Percentiles rank a stretch among this genome's conserved stretches.
These are phyloP conservation scores for Pochonia chlamydosporia DNA, from an alignment of 2,329 filamentous ascomycete genomes.

Conservation along the genomic window DNA sequence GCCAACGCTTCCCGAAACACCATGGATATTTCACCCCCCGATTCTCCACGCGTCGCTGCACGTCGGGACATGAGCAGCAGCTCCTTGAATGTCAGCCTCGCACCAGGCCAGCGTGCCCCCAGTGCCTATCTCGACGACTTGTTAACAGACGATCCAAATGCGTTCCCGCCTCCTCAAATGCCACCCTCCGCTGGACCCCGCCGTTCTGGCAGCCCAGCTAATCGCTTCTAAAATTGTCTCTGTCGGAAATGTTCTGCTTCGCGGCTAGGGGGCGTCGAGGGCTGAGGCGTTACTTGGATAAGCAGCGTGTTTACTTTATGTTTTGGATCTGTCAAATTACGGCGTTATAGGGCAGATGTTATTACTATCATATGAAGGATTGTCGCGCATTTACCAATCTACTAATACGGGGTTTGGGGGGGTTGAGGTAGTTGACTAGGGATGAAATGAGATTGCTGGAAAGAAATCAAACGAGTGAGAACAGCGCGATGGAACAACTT, in stretches of 20 bases:
- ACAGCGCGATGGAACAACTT: background rate
- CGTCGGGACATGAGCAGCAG: slow-evolving; percentile 54
- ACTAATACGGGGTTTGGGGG: background rate
- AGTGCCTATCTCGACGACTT: slow-evolving; percentile 89
- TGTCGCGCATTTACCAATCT: background rate
- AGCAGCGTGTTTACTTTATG: background rate
- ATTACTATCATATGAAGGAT: background rate
- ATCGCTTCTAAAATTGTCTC: slow-evolving; percentile 18
- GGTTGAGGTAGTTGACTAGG: background rate
- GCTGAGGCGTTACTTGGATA: background rate
- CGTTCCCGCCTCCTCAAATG: slow-evolving; percentile 40
- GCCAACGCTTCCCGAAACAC: slow-evolving; percentile 34
- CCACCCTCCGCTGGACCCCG: slow-evolving; percentile 16
- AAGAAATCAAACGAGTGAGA: background rate
- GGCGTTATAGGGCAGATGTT: background rate
- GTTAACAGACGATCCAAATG: slow-evolving; percentile 65
- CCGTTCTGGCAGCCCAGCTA: slow-evolving; percentile 16
- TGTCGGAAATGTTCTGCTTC: background rate
- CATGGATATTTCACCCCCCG: slow-evolving; percentile 51
- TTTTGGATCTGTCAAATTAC: background rate
- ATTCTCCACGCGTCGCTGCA: slow-evolving; percentile 52
- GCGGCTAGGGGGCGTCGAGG: background rate
- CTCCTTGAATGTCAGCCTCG: slow-evolving; percentile 54
- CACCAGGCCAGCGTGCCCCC: slow-evolving; percentile 65
- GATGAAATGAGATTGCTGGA: background rate